Evolutionary conservation across 257 asterid species (phyloP).

Genomic region (Solanum ossicruentum): DNA sequence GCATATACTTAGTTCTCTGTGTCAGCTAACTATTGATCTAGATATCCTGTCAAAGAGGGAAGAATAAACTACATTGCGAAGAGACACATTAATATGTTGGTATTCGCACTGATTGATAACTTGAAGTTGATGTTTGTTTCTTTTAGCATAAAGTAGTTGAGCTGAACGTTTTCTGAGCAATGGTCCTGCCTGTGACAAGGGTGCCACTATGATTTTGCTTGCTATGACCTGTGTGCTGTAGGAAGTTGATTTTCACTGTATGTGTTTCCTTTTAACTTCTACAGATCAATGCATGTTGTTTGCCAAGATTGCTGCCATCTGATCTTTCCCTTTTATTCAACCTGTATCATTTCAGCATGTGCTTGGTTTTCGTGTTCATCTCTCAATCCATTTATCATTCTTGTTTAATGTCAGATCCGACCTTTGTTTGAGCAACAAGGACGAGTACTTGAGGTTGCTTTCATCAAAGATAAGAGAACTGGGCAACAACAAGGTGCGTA

Average conservation of each 20-base stretch:
- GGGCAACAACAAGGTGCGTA: conserved; percentile 95
- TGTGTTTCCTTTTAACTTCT: background rate
- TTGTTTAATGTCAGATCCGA: conserved; percentile 47
- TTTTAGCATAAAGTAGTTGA: background rate
- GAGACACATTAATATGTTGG: background rate
- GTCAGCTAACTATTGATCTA: background rate
- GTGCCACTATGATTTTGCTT: background rate
- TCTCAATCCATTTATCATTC: background rate
- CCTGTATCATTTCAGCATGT: background rate
- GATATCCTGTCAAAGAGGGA: background rate
- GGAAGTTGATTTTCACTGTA: background rate
- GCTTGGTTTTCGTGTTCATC: background rate
- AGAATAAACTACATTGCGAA: background rate
- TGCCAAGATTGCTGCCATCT: background rate
- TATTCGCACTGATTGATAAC: background rate
- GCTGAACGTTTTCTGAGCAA: background rate
- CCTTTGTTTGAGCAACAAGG: conserved; percentile 85
- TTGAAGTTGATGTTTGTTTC: background rate
- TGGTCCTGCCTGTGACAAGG: background rate
- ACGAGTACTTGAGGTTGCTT: conserved; percentile 74
- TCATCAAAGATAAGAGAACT: conserved; percentile 87
- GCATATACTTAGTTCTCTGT: background rate
- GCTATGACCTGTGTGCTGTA: background rate
- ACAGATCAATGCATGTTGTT: background rate
- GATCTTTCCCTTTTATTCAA: background rate